phyloP scores from a whole-genome alignment of 495 filamentous ascomycete genomes.

The Aspergillus cristatus region DNA sequence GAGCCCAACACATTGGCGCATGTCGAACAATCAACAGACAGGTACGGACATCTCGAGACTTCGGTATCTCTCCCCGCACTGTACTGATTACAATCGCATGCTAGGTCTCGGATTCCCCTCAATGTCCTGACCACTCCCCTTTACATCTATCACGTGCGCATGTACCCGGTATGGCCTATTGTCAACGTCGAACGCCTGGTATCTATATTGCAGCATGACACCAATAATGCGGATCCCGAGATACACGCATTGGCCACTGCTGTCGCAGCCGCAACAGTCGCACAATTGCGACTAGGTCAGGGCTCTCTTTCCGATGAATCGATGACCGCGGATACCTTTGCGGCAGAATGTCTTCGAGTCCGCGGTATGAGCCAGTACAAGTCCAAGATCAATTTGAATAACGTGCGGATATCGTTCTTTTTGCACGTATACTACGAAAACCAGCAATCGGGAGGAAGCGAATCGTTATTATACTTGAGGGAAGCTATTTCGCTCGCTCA shows the following conservation, averaged over 20 bases:
- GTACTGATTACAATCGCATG: no score
- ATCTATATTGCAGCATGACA: conserved; percentile 20
- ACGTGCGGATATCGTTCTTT: conserved; percentile 33
- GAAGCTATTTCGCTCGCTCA: conserved; percentile 38
- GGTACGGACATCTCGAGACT: no score
- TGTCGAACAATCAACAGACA: no score
- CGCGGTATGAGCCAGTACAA: conserved; percentile 8
- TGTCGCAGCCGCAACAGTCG: conserved; percentile 35
- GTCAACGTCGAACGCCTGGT: conserved; percentile 32
- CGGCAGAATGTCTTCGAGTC: conserved; percentile 8
- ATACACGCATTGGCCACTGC: conserved; percentile 32
- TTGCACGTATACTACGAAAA: conserved; percentile 40
- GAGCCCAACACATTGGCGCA: no score
- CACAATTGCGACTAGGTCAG: conserved; percentile 31
- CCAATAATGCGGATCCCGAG: conserved; percentile 23
- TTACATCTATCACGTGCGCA: conserved; percentile 34
- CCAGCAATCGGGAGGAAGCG: conserved; percentile 26
- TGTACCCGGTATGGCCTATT: conserved; percentile 42
- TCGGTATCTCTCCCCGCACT: no score
- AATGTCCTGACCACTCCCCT: conserved; percentile 12
- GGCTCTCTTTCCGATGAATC: conserved; percentile 9
- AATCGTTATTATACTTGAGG: conserved; percentile 31
- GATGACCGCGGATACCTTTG: conserved; percentile 13
- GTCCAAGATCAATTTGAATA: conserved; percentile 11
- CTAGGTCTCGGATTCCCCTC: conserved; percentile 14